Base-by-base conservation (phyloP, 2,329 filamentous ascomycete species). In the Penicillium sp. region DNA sequence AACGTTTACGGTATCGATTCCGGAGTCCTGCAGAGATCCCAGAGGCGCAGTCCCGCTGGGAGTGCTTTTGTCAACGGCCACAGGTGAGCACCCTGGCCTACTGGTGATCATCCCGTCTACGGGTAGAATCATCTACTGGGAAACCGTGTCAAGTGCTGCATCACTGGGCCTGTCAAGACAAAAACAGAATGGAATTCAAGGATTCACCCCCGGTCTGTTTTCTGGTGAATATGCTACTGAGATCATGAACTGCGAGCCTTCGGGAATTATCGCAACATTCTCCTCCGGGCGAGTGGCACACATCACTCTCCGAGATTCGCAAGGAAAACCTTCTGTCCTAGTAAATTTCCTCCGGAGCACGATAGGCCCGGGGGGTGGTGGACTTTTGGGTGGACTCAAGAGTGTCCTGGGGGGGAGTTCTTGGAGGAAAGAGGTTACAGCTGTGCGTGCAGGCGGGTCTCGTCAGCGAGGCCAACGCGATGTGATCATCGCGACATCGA, bases 91-190 rank as follows among this genome's bases (percentile, higher is more conserved):
- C 61, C 88, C 92, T 30, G 94, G 94, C 2, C 80, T 99, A 33
- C 84, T 99, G 25, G 82, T 96, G 33, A 81, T 97, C 33, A 89
- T 92, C 75, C 89, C 92, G 11, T 83, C 83, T 16, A 91, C 81
- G 44, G 94, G 94, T 46, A 92, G 87, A 70, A 84, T 97, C 46
- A 86, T 90, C 40, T 97, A 94, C 71, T 97, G 94, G 91, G 94
- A 97, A 69, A 95, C 90, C 35, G 89, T 97, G 57, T 91, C 92
- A 50, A 91, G 86, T 69, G 91, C 90, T 9, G 89, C 91, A 35
- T 90, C 90, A 0, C 80, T 95, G 49, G 89, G 89, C 56, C 83
- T 95, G 36, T 89, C 92, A 64, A 87, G 88, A 58, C 88, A 95
- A 67, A 88, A 89, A 64, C 85, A 88, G 58, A 87, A 85, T 58